Percentiles rank a stretch among this genome's conserved stretches.
Conservation (phyloP, 345 rosid genomes). For the Eucalyptus dawsonii region DNA sequence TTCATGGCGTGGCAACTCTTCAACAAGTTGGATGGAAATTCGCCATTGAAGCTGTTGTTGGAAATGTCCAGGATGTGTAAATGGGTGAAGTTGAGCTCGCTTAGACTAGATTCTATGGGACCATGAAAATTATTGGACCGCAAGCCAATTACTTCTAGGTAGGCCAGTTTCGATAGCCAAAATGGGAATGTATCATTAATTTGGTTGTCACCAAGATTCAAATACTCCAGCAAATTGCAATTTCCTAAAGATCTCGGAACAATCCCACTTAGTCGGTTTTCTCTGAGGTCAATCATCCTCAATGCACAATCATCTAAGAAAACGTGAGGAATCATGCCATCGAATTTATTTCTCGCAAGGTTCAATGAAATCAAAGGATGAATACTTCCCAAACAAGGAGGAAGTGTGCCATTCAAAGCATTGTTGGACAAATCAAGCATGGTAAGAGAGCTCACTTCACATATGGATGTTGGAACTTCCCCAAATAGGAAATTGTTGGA, state of each 20-base stretch:
- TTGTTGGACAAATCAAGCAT: not conserved
- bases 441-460: not conserved
- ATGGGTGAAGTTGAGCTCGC: rapidly evolving
- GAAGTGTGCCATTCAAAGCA: not conserved
- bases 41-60: not conserved
- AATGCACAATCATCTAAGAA: rapidly evolving
- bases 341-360: not conserved
- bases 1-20: no score
- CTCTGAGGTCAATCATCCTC: not conserved
- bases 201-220: not conserved
- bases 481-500: not conserved
- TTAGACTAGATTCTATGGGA: not conserved
- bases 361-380: not conserved
- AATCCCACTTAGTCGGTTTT: not conserved
- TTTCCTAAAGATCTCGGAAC: not conserved
- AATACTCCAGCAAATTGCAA: rapidly evolving
- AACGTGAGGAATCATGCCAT: rapidly evolving
- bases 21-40: no score
- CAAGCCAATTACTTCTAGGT: not conserved
- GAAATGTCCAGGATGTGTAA: not conserved
- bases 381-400: not conserved
- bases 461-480: not conserved
- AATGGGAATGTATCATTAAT: not conserved
- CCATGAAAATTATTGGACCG: not conserved
- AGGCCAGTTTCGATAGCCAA: not conserved